These are phyloP conservation scores for Oehlia diaphana DNA, from an alignment of 192 early-diverging fungal species.

Conservation along the genomic window DNA sequence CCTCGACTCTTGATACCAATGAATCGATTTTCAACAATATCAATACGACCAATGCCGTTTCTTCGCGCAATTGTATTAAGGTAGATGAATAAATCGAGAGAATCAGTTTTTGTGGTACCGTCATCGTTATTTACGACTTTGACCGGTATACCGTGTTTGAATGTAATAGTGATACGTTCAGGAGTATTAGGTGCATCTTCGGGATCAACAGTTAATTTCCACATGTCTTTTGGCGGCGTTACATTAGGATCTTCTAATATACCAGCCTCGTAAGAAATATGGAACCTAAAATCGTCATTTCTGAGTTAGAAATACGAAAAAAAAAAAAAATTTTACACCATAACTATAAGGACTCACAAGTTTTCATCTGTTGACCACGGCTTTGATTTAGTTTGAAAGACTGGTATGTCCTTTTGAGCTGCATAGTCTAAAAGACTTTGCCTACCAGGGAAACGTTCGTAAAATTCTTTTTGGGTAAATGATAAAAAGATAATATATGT, in stretches of 20 bases:
- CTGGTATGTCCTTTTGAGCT: conserved; percentile 85
- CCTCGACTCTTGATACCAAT: conserved; percentile 99
- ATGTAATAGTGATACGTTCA: conserved; percentile 91
- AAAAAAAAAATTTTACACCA: not conserved
- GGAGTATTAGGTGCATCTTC: conserved; percentile 96
- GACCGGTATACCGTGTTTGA: conserved; percentile 84
- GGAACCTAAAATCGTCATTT: not conserved
- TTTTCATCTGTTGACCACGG: conserved; percentile 98
- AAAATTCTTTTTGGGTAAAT: conserved; percentile 64
- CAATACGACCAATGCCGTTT: conserved; percentile 97
- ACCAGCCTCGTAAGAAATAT: conserved; percentile 53
- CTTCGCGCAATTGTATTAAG: conserved; percentile 93
- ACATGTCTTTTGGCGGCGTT: conserved; percentile 98
- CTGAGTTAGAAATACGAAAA: not conserved
- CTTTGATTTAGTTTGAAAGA: conserved; percentile 93
- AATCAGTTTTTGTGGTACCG: conserved; percentile 62
- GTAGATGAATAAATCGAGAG: conserved; percentile 89
- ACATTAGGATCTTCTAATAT: conserved; percentile 95
- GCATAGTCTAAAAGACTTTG: conserved; percentile 91
- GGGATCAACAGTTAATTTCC: conserved; percentile 97
- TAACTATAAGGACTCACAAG: not conserved
- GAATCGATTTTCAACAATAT: conserved; percentile 99
- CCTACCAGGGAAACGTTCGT: conserved; percentile 91
- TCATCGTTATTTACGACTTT: conserved; percentile 86
- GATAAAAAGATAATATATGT: not conserved